phyloP scores from a whole-genome alignment of 1,139 yeast genomes.

The Yamadazyma buinensis region DNA sequence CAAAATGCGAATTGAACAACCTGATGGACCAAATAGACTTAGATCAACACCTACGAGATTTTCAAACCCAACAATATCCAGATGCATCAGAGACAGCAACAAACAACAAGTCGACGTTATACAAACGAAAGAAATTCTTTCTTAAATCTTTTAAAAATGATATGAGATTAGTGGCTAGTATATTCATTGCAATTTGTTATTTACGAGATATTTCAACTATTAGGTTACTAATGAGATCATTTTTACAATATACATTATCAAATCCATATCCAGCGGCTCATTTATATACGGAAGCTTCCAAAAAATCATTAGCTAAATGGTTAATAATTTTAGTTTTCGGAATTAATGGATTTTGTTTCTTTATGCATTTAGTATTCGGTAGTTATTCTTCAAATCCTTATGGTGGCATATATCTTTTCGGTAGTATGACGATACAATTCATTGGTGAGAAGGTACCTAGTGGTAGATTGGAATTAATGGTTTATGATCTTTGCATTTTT shows the following conservation, averaged over 20 bases:
- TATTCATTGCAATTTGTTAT: conserved; percentile 29
- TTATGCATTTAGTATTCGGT: conserved; percentile 30
- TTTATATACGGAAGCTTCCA: conserved; percentile 23
- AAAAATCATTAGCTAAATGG: conserved; percentile 25
- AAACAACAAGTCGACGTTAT: conserved; percentile 34
- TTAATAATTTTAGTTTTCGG: conserved; percentile 23
- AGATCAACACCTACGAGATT: conserved; percentile 25
- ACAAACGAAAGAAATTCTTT: conserved; percentile 39
- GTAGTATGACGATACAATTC: conserved; percentile 36
- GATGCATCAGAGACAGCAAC: conserved; percentile 33
- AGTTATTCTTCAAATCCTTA: conserved; percentile 15
- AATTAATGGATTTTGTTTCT: conserved; percentile 23
- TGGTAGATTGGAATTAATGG: conserved; percentile 23
- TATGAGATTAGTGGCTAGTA: conserved; percentile 25
- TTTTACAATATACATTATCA: conserved; percentile 27
- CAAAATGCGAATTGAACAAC: neutral
- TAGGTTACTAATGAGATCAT: conserved; percentile 23
- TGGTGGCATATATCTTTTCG: conserved; percentile 24
- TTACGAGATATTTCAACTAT: conserved; percentile 35
- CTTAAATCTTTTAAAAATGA: conserved; percentile 31
- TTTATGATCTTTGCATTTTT: conserved; percentile 25
- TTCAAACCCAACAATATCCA: conserved; percentile 31
- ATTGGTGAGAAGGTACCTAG: conserved; percentile 38
- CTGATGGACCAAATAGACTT: conserved; percentile 9
- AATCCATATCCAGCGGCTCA: conserved; percentile 22